Percentiles rank a stretch among this genome's conserved stretches.
Evolutionary conservation across 768 basidiomycete genomes (phyloP).

Genomic region (Vishniacozyma victoriae): DNA sequence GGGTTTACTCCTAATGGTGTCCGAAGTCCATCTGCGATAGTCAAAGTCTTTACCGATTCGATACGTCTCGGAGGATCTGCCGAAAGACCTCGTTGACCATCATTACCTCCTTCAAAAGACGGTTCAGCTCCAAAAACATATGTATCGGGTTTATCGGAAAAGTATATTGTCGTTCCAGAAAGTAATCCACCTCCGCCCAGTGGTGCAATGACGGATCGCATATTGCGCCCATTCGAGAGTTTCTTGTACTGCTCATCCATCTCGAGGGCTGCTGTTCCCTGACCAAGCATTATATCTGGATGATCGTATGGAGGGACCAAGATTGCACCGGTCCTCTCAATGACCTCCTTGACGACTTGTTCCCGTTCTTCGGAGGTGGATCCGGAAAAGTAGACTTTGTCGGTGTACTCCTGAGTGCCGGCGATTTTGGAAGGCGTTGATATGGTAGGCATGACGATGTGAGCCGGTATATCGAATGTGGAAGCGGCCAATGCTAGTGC

Average conservation of each 20-base stretch:
- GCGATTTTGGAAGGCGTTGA: constrained; percentile 34
- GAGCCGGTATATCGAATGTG: constrained; percentile 20
- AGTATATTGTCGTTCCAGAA: constrained; percentile 23
- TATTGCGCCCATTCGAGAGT: neutral
- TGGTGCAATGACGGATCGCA: constrained; percentile 25
- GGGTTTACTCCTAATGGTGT: constrained; percentile 27
- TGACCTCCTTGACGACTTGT: constrained; percentile 21
- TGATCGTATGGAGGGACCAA: constrained; percentile 37
- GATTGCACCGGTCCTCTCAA: constrained; percentile 23
- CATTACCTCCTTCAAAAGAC: constrained; percentile 26
- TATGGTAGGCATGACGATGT: constrained; percentile 39
- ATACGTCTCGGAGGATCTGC: constrained; percentile 17
- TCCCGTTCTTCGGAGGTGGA: constrained; percentile 30
- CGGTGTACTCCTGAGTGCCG: constrained; percentile 28
- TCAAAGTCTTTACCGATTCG: constrained; percentile 22
- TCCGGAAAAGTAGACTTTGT: constrained; percentile 23
- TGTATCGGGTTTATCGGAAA: constrained; percentile 15
- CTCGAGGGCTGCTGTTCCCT: constrained; percentile 33
- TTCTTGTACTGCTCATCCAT: constrained; percentile 25
- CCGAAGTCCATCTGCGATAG: constrained; percentile 36
- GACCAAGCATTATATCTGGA: constrained; percentile 35
- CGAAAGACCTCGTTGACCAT: constrained; percentile 28
- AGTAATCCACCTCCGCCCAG: constrained; percentile 33
- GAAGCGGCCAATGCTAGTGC: constrained; percentile 34
- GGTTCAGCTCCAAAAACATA: constrained; percentile 23